Percentiles rank a stretch among this genome's conserved stretches.
These are phyloP conservation scores for Hura crepitans DNA, from an alignment of 441 rosid species.

Conservation along the genomic window DNA sequence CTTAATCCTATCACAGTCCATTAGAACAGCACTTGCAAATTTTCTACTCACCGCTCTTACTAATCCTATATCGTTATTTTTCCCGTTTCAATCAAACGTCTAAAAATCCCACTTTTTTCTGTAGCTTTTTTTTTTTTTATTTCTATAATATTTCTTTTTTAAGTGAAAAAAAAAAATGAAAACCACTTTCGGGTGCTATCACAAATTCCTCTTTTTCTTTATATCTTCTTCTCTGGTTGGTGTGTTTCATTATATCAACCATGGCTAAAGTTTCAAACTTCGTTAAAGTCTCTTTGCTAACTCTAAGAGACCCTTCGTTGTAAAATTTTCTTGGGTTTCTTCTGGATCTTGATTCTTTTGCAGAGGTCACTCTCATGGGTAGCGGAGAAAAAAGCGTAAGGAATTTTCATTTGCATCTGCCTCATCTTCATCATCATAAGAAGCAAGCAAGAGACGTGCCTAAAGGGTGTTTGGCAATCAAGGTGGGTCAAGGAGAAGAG, in stretches of 20 bases:
- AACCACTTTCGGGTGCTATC: background rate
- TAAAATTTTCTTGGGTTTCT: constrained; percentile 14
- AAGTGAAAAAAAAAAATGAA: background rate
- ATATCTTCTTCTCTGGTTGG: constrained; percentile 16
- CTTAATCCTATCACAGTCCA: background rate
- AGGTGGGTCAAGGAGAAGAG: constrained; percentile 75
- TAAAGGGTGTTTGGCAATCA: constrained; percentile 83
- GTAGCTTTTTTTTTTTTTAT: constrained; percentile 3
- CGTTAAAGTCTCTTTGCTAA: constrained; percentile 33
- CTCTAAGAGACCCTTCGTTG: constrained; percentile 32
- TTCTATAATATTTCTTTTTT: background rate
- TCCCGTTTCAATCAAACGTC: constrained; percentile 25
- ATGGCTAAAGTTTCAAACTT: constrained; percentile 39
- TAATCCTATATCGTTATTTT: background rate
- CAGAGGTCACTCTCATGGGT: constrained; percentile 31
- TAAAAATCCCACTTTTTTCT: background rate
- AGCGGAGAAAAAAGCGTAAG: constrained; percentile 43
- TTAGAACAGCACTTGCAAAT: constrained; percentile 1
- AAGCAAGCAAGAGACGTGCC: constrained; percentile 60
- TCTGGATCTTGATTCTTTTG: background rate
- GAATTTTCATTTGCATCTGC: constrained; percentile 52
- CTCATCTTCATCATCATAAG: constrained; percentile 38
- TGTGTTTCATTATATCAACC: constrained; percentile 16
- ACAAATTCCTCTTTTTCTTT: constrained; percentile 7
- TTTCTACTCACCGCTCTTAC: background rate